These are phyloP conservation scores for Tilletia horrida DNA, from an alignment of 1,284 basidiomycete species.

Conservation along the genomic window DNA sequence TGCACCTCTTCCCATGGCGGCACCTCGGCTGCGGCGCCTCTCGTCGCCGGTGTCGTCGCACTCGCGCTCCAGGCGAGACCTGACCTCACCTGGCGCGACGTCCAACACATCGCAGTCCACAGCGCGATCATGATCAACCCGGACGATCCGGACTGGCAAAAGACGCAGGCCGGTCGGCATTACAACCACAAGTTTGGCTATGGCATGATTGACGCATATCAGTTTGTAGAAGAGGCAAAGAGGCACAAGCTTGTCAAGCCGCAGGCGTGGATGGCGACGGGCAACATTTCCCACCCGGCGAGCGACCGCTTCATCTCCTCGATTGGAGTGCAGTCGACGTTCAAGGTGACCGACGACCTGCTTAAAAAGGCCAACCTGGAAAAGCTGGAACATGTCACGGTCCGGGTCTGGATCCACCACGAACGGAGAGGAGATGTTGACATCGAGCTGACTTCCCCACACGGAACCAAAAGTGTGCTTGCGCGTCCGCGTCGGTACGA, in stretches of 20 bases:
- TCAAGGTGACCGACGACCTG: conserved; percentile 71
- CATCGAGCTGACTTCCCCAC: conserved; percentile 80
- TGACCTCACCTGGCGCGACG: conserved; percentile 92
- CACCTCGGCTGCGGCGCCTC: conserved; percentile 94
- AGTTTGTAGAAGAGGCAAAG: conserved; percentile 76
- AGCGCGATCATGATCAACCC: conserved; percentile 77
- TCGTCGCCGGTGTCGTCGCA: conserved; percentile 60
- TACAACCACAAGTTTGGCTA: conserved; percentile 99
- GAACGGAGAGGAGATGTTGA: conserved; percentile 84
- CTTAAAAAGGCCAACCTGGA: conserved; percentile 76
- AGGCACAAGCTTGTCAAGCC: conserved; percentile 86
- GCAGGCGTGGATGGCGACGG: conserved; percentile 69
- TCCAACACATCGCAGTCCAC: conserved; percentile 83
- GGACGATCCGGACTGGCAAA: conserved; percentile 92
- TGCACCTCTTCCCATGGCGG: conserved; percentile 87
- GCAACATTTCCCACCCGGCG: conserved; percentile 30
- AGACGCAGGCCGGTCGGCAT: conserved; percentile 70
- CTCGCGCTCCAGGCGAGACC: conserved; percentile 59
- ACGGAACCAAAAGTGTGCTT: conserved; percentile 79
- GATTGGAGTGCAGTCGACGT: conserved; percentile 67
- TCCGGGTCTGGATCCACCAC: conserved; percentile 89
- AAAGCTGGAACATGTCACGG: conserved; percentile 83
- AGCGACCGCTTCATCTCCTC: conserved; percentile 61
- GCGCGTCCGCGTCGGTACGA: conserved; percentile 73
- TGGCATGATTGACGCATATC: conserved; percentile 80